Percentiles rank a stretch among this genome's conserved stretches.
phyloP scores from a whole-genome alignment of 768 basidiomycete species.

The Termitomyces sp. region DNA sequence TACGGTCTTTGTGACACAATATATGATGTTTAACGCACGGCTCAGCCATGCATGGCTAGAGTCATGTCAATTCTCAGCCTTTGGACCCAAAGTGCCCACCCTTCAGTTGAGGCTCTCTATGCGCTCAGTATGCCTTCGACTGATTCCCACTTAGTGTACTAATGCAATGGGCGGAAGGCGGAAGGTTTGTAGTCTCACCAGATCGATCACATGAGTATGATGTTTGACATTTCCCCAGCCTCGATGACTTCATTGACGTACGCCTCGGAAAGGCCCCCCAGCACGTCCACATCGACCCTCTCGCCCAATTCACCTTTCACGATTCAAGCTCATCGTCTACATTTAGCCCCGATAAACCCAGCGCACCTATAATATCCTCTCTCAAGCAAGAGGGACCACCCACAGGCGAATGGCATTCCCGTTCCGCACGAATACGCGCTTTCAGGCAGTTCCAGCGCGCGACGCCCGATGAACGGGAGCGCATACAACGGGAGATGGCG shows the following conservation, averaged over 20 bases:
- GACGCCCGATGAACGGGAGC: slow-evolving; percentile 56
- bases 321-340: slow-evolving; percentile 16
- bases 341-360: slow-evolving; percentile 16
- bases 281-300: slow-evolving; percentile 41
- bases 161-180: slow-evolving; percentile 94
- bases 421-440: slow-evolving; percentile 70
- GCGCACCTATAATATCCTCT: slow-evolving; percentile 11
- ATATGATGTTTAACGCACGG: not conserved
- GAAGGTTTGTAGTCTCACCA: slow-evolving; percentile 36
- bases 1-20: not conserved
- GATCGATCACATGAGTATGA: not conserved
- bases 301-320: slow-evolving; percentile 21
- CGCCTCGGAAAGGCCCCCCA: slow-evolving; percentile 61
- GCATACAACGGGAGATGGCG: slow-evolving; percentile 49
- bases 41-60: slow-evolving; percentile 86
- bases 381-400: not conserved
- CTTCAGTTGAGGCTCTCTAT: slow-evolving; percentile 56
- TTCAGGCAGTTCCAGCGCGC: slow-evolving; percentile 68
- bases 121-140: not conserved
- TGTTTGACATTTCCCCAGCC: slow-evolving; percentile 28
- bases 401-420: slow-evolving; percentile 38
- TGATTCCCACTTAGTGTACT: slow-evolving; percentile 48
- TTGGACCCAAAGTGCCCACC: slow-evolving; percentile 85
- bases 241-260: slow-evolving; percentile 82
- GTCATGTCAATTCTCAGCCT: slow-evolving; percentile 75